Evolutionary conservation across 176 grass and related monocot species (phyloP).

Genomic region (Cenchrus purpureus): DNA sequence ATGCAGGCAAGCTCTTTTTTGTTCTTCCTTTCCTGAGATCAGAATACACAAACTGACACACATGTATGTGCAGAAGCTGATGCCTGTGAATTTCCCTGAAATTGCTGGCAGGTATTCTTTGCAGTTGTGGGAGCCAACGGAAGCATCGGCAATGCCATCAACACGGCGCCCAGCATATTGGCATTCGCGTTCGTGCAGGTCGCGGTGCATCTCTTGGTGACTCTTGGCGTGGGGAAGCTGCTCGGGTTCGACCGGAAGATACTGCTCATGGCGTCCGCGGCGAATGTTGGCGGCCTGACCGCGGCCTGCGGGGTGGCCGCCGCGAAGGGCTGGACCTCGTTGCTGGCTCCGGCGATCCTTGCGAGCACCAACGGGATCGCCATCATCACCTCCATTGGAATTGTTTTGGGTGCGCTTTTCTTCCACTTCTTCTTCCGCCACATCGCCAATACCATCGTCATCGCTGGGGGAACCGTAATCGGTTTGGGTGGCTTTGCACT

Average conservation of each 20-base stretch:
- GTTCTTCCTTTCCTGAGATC: background rate
- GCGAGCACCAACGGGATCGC: conserved; percentile 71
- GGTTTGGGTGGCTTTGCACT: background rate
- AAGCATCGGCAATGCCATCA: conserved; percentile 74
- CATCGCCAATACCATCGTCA: background rate
- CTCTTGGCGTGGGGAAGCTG: conserved; percentile 63
- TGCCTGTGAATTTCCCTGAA: background rate
- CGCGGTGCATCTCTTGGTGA: conserved; percentile 58
- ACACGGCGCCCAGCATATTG: conserved; percentile 65
- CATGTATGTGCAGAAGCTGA: no score
- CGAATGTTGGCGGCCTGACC: conserved; percentile 72
- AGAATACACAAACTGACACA: no score
- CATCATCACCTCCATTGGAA: conserved; percentile 61
- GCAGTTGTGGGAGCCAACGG: conserved; percentile 68
- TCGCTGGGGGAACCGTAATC: conserved; percentile 50
- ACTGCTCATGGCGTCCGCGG: conserved; percentile 72
- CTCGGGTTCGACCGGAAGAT: conserved; percentile 62
- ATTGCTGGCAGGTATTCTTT: conserved; percentile 81
- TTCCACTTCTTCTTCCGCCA: background rate
- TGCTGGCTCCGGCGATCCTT: conserved; percentile 77
- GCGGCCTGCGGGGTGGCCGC: conserved; percentile 83
- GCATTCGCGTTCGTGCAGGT: conserved; percentile 74
- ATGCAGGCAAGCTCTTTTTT: background rate
- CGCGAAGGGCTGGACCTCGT: conserved; percentile 70
- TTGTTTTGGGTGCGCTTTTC: conserved; percentile 46